phyloP scores from a whole-genome alignment of 2,329 filamentous ascomycete genomes.

The Sordariomycetes sp. region DNA sequence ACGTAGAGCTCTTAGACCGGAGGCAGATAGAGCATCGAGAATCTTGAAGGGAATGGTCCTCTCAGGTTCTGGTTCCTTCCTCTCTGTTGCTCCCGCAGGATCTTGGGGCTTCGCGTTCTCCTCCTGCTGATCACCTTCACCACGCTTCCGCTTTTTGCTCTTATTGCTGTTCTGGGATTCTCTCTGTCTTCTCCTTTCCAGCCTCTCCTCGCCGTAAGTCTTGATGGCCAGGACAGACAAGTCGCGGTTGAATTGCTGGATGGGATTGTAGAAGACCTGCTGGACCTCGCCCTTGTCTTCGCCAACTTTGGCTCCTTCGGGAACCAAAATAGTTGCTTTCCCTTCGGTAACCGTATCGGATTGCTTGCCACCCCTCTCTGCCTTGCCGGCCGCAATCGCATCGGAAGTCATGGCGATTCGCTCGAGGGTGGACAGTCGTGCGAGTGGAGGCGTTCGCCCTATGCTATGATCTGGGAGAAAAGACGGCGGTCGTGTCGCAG shows the following conservation, averaged over 20 bases:
- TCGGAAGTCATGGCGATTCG: not conserved
- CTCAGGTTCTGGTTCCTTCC: not conserved
- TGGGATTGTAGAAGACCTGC: constrained; percentile 97
- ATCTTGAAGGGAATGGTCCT: constrained; percentile 58
- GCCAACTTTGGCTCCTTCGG: constrained; percentile 30
- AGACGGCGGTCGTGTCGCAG: too few relatives aligned
- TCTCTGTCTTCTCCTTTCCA: constrained; percentile 29
- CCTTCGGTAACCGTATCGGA: constrained; percentile 46
- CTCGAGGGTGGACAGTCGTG: not conserved
- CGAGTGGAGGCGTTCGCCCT: too few relatives aligned
- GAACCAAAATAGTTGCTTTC: constrained; percentile 47
- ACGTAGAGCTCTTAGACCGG: constrained; percentile 79
- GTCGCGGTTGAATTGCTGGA: constrained; percentile 98
- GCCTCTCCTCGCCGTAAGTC: constrained; percentile 65
- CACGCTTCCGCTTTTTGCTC: constrained; percentile 36
- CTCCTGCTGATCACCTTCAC: constrained; percentile 14
- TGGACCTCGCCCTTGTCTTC: constrained; percentile 52
- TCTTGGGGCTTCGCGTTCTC: constrained; percentile 4
- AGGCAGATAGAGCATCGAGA: constrained; percentile 89
- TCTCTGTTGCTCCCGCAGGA: constrained; percentile 6
- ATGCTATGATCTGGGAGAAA: too few relatives aligned
- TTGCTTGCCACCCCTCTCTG: constrained; percentile 32
- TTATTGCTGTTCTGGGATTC: constrained; percentile 2
- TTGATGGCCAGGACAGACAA: constrained; percentile 88
- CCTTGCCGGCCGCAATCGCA: constrained; percentile 2